Evolutionary conservation across 345 rosid genomes (phyloP).

Genomic region (Ceriops tagal): DNA sequence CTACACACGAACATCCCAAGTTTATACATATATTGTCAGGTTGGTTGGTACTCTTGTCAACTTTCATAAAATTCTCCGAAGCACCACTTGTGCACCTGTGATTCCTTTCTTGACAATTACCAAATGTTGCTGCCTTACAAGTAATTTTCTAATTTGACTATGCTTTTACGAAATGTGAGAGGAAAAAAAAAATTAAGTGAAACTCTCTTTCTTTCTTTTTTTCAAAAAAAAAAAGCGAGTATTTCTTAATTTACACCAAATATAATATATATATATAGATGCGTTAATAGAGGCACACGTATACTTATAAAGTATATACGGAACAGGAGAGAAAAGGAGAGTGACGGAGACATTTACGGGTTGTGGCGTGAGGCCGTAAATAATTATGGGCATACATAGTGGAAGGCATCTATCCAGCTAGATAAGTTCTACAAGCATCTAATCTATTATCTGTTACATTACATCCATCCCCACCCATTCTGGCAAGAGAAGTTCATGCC

Average conservation of each 20-base stretch:
- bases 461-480: background rate
- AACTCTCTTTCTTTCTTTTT: no score
- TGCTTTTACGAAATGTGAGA: no score
- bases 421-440: conserved; percentile 23
- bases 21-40: background rate
- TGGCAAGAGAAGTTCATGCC: conserved; percentile 19
- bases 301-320: no score
- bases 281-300: no score
- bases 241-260: no score
- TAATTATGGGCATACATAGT: conserved; percentile 17
- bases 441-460: background rate
- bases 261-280: no score
- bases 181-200: background rate
- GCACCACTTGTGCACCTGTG: conserved; percentile 5
- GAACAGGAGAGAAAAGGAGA: background rate
- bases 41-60: background rate
- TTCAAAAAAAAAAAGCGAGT: no score
- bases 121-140: background rate
- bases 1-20: background rate
- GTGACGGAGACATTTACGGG: conserved; percentile 5
- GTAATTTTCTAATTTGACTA: no score
- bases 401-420: conserved; percentile 26
- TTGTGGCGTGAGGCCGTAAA: conserved; percentile 17
- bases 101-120: background rate
- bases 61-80: conserved; percentile 4